phyloP scores from a whole-genome alignment of 2,329 filamentous ascomycete genomes.

The Arthrinium phaeospermum region DNA sequence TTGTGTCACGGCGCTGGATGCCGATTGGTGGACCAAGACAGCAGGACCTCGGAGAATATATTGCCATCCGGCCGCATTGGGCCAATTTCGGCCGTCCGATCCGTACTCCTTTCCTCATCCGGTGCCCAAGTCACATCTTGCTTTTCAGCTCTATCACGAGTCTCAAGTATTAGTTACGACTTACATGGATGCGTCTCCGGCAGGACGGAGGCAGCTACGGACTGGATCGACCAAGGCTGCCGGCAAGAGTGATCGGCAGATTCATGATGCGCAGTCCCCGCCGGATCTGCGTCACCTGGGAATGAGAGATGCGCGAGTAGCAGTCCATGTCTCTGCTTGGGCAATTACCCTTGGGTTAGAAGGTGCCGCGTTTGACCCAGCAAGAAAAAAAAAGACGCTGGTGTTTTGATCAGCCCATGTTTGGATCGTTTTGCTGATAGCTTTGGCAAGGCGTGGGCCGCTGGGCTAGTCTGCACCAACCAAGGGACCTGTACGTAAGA shows the following conservation, averaged over 20 bases:
- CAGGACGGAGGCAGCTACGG: not conserved
- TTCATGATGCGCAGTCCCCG: not conserved
- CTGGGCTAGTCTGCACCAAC: too few relatives aligned
- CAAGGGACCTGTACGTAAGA: too few relatives aligned
- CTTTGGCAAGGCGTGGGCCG: not conserved
- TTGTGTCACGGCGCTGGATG: not conserved
- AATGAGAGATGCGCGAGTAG: not conserved
- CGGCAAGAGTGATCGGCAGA: slow-evolving; percentile 1
- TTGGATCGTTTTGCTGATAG: not conserved
- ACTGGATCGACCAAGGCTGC: not conserved
- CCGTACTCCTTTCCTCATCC: not conserved
- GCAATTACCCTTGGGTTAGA: not conserved
- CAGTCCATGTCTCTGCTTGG: not conserved
- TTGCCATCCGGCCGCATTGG: slow-evolving; percentile 14
- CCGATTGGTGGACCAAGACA: slow-evolving; percentile 15
- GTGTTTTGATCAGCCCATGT: not conserved
- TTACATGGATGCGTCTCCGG: not conserved
- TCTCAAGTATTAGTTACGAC: not conserved
- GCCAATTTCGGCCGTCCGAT: not conserved
- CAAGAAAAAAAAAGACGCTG: not conserved
- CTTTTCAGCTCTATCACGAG: not conserved
- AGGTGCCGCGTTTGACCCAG: not conserved
- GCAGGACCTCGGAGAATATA: slow-evolving; percentile 9
- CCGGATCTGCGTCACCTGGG: not conserved
- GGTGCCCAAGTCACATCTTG: not conserved